These are phyloP conservation scores for Pythium dissimile DNA, from an alignment of 352 stramenopile genomes.

Conservation along the genomic window DNA sequence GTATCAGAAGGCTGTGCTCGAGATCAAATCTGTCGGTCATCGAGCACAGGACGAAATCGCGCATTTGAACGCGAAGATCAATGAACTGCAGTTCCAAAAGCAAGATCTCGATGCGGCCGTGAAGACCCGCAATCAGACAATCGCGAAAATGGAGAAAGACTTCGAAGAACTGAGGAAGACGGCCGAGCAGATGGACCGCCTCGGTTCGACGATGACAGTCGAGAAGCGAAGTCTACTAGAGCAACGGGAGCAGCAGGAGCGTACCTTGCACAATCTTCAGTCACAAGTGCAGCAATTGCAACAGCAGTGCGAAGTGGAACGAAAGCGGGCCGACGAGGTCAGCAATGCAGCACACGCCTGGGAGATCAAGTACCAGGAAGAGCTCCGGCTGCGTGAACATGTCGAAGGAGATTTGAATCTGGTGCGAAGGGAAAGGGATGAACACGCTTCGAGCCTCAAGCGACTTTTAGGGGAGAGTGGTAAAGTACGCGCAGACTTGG, in stretches of 20 bases:
- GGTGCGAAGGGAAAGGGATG: conserved; percentile 22
- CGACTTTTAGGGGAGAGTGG: conserved; percentile 38
- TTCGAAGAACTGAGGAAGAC: conserved; percentile 39
- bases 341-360: conserved; percentile 16
- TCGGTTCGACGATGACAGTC: conserved; percentile 31
- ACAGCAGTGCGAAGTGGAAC: conserved; percentile 34
- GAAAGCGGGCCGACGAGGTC: conserved; percentile 29
- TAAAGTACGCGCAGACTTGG: conserved; percentile 41
- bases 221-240: conserved; percentile 47
- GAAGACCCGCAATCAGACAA: conserved; percentile 36
- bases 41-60: conserved; percentile 53
- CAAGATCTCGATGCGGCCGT: conserved; percentile 45
- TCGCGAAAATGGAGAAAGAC: conserved; percentile 34
- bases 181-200: conserved; percentile 43
- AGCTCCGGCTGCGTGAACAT: conserved; percentile 23
- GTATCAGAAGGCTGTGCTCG: conserved; percentile 48
- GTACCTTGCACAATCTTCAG: conserved; percentile 35
- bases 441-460: conserved; percentile 33
- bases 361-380: conserved; percentile 28
- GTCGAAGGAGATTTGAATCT: conserved; percentile 19
- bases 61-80: conserved; percentile 43
- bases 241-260: conserved; percentile 33
- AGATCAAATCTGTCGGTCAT: conserved; percentile 48
- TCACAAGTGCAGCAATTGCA: conserved; percentile 41
- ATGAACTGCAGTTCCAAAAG: conserved; percentile 43